A percentile compares a stretch with the other conserved stretches of the same genome.
These are phyloP conservation scores for Crucibulum laeve DNA, from an alignment of 768 basidiomycete species.

Conservation along the genomic window DNA sequence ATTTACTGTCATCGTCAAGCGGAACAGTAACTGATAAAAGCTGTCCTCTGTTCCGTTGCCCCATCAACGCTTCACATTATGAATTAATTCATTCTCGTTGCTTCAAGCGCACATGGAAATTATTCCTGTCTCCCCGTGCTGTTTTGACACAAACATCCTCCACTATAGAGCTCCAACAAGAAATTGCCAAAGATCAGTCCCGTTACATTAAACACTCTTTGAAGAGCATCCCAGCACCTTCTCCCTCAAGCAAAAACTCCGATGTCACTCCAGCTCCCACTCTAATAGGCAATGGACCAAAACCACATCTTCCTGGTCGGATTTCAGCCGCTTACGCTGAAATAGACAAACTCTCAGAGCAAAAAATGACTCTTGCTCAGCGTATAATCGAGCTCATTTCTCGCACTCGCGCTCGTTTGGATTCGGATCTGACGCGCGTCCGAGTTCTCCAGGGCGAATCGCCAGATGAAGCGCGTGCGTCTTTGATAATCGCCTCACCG, in stretches of 20 bases:
- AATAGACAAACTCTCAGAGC: conserved; percentile 28
- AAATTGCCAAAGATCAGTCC: conserved; percentile 31
- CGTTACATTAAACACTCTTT: conserved; percentile 33
- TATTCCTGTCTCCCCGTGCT: background rate
- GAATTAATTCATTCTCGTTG: background rate
- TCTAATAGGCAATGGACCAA: conserved; percentile 16
- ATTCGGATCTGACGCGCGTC: conserved; percentile 35
- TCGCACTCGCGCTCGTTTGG: conserved; percentile 36
- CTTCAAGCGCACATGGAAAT: background rate
- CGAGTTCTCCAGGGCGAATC: conserved; percentile 33
- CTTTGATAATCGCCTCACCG: conserved; percentile 5
- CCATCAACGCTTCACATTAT: background rate
- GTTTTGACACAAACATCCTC: background rate
- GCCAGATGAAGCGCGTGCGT: conserved; percentile 15
- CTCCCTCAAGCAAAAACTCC: conserved; percentile 9
- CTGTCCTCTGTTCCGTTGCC: too few relatives aligned
- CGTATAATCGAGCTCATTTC: conserved; percentile 36
- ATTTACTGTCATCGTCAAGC: too few relatives aligned
- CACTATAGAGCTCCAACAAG: conserved; percentile 32
- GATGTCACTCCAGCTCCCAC: conserved; percentile 14
- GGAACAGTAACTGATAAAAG: too few relatives aligned
- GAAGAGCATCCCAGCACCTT: conserved; percentile 14
- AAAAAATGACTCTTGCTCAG: conserved; percentile 34
- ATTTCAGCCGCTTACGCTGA: conserved; percentile 30
- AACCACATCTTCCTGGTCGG: conserved; percentile 24